These are phyloP conservation scores for Pyrenophora seminiperda DNA, from an alignment of 2,329 filamentous ascomycete species.

Conservation along the genomic window DNA sequence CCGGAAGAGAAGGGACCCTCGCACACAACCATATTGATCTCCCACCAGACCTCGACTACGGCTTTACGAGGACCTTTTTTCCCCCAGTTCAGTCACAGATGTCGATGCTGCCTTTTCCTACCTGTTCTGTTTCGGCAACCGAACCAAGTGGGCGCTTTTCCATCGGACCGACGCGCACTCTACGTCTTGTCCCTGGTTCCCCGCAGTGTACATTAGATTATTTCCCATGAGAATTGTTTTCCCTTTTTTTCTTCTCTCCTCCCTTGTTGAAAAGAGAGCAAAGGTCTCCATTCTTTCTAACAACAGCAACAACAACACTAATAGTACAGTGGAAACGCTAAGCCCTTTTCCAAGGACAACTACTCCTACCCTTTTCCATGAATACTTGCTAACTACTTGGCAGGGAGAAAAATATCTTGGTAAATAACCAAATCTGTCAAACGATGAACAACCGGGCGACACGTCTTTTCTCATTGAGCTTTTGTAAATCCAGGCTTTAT, in stretches of 20 bases:
- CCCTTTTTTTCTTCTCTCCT: conserved; percentile 18
- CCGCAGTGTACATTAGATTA: conserved; percentile 29
- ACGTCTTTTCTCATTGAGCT: conserved; percentile 47
- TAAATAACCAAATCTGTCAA: too few relatives aligned
- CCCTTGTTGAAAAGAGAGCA: too few relatives aligned
- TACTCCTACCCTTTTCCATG: too few relatives aligned
- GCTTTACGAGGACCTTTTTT: conserved; percentile 12
- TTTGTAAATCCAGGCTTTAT: conserved; percentile 33
- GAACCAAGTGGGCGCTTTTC: too few relatives aligned
- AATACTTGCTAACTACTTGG: too few relatives aligned
- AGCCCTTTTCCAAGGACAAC: too few relatives aligned
- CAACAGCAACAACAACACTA: neutral
- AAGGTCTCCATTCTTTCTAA: conserved; percentile 14
- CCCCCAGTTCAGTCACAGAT: conserved; percentile 14
- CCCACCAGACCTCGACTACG: conserved; percentile 16
- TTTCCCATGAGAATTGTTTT: conserved; percentile 23
- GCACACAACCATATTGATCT: conserved; percentile 18
- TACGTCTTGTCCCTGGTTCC: conserved; percentile 8
- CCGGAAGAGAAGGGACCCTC: conserved; percentile 10
- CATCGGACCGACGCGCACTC: neutral
- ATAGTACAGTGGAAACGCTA: too few relatives aligned
- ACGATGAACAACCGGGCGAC: conserved; percentile 12
- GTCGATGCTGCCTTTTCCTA: conserved; percentile 9
- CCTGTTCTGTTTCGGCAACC: neutral
- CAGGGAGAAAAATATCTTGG: too few relatives aligned